Evolutionary conservation across 805 yeast genomes (phyloP).

Genomic region (Peterozyma xylosa): DNA sequence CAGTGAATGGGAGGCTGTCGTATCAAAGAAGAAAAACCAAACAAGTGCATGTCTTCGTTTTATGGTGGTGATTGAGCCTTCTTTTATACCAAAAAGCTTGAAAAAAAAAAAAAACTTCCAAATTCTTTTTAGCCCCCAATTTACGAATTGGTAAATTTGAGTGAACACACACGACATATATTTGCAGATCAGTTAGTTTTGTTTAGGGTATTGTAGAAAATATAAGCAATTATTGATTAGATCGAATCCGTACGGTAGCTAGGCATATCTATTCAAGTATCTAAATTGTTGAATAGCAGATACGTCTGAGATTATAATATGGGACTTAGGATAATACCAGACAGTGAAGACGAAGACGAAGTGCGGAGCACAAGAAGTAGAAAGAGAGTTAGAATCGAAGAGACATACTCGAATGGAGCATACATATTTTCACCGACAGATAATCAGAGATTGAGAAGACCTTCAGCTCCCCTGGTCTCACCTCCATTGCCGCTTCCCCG

Average conservation of each 20-base stretch:
- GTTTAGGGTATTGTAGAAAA: no score
- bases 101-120: no score
- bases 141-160: no score
- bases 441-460: neutral
- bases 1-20: slow-evolving; percentile 39
- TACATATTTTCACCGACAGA: slow-evolving; percentile 6
- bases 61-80: no score
- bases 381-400: slow-evolving; percentile 12
- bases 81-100: no score
- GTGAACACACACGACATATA: no score
- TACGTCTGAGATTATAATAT: neutral
- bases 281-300: neutral
- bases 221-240: no score
- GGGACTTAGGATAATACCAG: slow-evolving; percentile 8
- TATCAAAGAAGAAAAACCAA: slow-evolving; percentile 23
- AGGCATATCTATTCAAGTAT: no score
- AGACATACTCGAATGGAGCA: slow-evolving; percentile 5
- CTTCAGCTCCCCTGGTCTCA: neutral
- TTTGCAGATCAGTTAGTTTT: no score
- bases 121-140: no score
- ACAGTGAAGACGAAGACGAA: slow-evolving; percentile 4
- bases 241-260: no score
- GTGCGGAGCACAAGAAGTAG: neutral
- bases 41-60: neutral
- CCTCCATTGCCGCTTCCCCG: no score